Conservation (phyloP, 371 early-diverging fungal species). For the Syncephalastrum racemosum region DNA sequence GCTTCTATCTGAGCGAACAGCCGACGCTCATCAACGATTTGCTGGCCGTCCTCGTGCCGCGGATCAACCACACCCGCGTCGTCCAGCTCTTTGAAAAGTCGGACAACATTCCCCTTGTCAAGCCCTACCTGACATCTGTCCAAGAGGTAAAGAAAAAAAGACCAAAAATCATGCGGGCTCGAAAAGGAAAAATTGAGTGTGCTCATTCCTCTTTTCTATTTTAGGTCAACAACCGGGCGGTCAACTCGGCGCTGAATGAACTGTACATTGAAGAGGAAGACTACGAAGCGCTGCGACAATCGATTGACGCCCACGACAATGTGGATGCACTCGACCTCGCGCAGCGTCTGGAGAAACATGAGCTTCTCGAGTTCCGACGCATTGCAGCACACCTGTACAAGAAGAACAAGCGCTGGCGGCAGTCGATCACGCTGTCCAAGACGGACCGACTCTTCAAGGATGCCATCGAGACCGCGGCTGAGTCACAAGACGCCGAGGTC, state of each 20-base stretch:
- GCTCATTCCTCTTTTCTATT: neutral
- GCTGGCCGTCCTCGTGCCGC: conserved; percentile 80
- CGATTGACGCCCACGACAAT: conserved; percentile 89
- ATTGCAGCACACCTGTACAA: conserved; percentile 94
- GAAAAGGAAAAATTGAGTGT: neutral
- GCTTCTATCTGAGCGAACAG: conserved; percentile 94
- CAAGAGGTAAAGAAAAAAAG: conserved; percentile 57
- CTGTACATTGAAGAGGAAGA: conserved; percentile 97
- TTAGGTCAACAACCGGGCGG: conserved; percentile 81
- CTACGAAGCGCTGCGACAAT: conserved; percentile 84
- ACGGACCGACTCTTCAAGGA: conserved; percentile 95
- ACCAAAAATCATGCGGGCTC: neutral
- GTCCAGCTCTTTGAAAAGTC: conserved; percentile 95
- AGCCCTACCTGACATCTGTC: conserved; percentile 88
- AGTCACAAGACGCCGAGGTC: conserved; percentile 79
- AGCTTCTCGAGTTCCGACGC: conserved; percentile 94
- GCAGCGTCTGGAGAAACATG: conserved; percentile 90
- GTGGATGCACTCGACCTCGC: conserved; percentile 93
- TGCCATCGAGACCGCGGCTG: conserved; percentile 95
- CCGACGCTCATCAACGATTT: conserved; percentile 92
- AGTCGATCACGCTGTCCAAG: conserved; percentile 93
- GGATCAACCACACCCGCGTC: conserved; percentile 96
- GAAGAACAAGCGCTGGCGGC: conserved; percentile 93
- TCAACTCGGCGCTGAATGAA: conserved; percentile 94
- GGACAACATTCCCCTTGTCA: conserved; percentile 94